Evolutionary conservation across 1,284 basidiomycete species (phyloP), one percentile per base, ranked within the genome.

Genomic region (Microbotryum silenes-acaulis): DNA sequence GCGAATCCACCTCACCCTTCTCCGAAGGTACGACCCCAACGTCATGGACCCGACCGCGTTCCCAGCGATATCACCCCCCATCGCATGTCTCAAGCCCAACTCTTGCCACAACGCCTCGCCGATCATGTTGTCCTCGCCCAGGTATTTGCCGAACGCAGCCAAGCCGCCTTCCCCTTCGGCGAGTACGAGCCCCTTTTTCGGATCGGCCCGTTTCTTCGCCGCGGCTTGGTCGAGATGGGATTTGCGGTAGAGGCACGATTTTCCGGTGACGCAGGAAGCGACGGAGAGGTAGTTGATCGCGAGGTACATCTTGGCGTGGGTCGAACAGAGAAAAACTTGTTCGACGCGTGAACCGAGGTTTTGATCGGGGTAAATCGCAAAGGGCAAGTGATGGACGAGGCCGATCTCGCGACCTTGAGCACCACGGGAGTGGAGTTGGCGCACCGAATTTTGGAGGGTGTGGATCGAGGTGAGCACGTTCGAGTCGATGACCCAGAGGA

Each of bases 241-340:
- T 57, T 90, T 87, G 52, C 90, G 86, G 77, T 93, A 98, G 65
- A 99, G 76, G 75, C 92, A 93, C 60, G 91, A 93, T 77, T 99
- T 99, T 68, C 96, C 96, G 68, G 97, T 88, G 16, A 98, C 91
- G 74, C 96, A 99, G 0, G 91, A 94, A 57, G 97, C 96, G 60
- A 97, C 78, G 6, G 85, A 86, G 53, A 88, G 78, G 0, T 72
- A 80, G 76, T 96, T 96, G 75, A 99, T 91, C 10, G 92, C 92
- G 57, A 97, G 81, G 73, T 99, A 99, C 94, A 98, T 98, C 76
- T 96, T 97, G 18, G 94, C 94, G 73, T 98, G 96, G 57, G 91
- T 97, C 6, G 91, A 94, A 74, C 94, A 96, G 55, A 99, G 78
- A 74, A 97, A 99, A 1, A 89, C 91, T 63, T 91, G 87, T 76